Conservation (phyloP, 2,329 filamentous ascomycete species). For the Taxawa tesnikishii region DNA sequence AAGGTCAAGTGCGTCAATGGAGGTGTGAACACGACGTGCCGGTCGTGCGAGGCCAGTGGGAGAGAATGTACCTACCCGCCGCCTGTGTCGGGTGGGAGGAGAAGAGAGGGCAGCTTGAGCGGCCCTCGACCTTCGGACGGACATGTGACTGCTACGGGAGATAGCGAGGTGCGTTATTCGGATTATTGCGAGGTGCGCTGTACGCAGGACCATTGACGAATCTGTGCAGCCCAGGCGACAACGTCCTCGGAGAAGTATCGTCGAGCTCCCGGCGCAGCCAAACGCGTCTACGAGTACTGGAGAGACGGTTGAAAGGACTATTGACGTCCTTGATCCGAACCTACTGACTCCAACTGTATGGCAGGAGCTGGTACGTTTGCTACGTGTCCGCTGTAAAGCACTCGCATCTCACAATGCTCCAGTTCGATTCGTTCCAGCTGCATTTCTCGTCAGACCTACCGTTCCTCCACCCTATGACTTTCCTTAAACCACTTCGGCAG, state of each 20-base stretch:
- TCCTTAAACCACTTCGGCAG: conserved; percentile 36
- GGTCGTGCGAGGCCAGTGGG: conserved; percentile 59
- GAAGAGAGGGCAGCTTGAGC: conserved; percentile 6
- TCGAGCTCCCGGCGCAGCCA: conserved; percentile 5
- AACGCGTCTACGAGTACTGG: conserved; percentile 1
- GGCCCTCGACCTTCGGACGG: too few relatives aligned
- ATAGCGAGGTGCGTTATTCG: not conserved
- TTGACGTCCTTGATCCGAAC: conserved; percentile 47
- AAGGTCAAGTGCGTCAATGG: conserved; percentile 83
- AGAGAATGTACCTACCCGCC: conserved; percentile 63
- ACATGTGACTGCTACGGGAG: not conserved
- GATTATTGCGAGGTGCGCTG: not conserved
- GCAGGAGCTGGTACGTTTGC: conserved; percentile 42
- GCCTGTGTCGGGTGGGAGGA: conserved; percentile 24
- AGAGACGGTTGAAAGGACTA: not conserved
- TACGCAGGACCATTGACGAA: not conserved
- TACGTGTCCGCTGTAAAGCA: not conserved
- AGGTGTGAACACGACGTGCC: conserved; percentile 58
- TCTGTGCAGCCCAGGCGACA: conserved; percentile 3
- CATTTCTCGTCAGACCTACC: conserved; percentile 63
- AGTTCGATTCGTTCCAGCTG: conserved; percentile 55
- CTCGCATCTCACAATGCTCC: conserved; percentile 8
- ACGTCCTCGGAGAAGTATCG: conserved; percentile 7
- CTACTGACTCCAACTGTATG: conserved; percentile 54
- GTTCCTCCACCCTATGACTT: conserved; percentile 55